Evolutionary conservation across 345 rosid species (phyloP).

Genomic region (Microthlaspi erraticum): DNA sequence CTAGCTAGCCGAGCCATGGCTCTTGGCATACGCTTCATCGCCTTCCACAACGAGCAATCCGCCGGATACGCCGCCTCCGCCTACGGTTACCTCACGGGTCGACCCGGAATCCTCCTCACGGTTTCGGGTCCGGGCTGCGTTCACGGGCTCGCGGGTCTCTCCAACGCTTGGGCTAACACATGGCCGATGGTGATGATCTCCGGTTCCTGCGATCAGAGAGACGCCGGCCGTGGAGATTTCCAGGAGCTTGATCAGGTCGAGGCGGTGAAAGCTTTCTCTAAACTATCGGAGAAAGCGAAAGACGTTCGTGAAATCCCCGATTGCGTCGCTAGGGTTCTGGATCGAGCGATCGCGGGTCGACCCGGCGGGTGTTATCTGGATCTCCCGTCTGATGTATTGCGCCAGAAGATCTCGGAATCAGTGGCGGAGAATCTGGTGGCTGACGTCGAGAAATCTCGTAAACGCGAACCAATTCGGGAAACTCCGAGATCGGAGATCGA

Average conservation of each 20-base stretch:
- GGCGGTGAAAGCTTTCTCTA: slow-evolving; percentile 80
- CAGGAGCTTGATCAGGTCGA: slow-evolving; percentile 96
- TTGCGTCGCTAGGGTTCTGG: slow-evolving; percentile 76
- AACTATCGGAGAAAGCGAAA: slow-evolving; percentile 68
- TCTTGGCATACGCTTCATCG: slow-evolving; percentile 83
- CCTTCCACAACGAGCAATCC: slow-evolving; percentile 98
- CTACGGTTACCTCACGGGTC: slow-evolving; percentile 87
- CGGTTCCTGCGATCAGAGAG: slow-evolving; percentile 89
- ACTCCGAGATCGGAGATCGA: slow-evolving; percentile 58
- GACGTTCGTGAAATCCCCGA: slow-evolving; percentile 68
- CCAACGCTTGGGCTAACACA: slow-evolving; percentile 86
- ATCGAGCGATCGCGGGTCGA: slow-evolving; percentile 66
- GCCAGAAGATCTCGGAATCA: slow-evolving; percentile 69
- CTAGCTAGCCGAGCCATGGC: slow-evolving; percentile 83
- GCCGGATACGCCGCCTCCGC: slow-evolving; percentile 99
- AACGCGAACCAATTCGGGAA: slow-evolving; percentile 27
- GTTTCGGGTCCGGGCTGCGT: slow-evolving; percentile 98
- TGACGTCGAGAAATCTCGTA: slow-evolving; percentile 37
- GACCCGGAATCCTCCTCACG: slow-evolving; percentile 82
- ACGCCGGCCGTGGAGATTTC: slow-evolving; percentile 84
- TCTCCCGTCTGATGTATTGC: slow-evolving; percentile 84
- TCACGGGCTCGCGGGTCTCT: slow-evolving; percentile 91
- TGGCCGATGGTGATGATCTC: slow-evolving; percentile 97
- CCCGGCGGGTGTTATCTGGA: slow-evolving; percentile 97
- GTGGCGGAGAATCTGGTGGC: slow-evolving; percentile 65